Conservation (phyloP, 2,329 filamentous ascomycete genomes). For the Fonsecaea nubica region DNA sequence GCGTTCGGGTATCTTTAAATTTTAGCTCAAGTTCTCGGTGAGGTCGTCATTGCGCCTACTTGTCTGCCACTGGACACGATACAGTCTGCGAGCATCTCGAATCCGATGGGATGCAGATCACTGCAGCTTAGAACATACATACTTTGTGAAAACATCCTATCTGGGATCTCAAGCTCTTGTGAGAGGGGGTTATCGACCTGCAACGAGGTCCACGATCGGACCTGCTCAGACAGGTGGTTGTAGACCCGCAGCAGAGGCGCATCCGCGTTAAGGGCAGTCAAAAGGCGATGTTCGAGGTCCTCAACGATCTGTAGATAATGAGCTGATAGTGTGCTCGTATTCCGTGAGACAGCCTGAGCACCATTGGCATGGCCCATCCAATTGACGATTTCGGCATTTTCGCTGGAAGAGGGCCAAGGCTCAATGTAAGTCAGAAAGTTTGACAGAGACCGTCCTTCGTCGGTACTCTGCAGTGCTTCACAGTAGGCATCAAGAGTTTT, state of each 20-base stretch:
- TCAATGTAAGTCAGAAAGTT: slow-evolving; percentile 5
- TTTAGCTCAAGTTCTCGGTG: neutral
- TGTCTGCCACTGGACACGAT: neutral
- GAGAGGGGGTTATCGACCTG: neutral
- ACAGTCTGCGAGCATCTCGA: neutral
- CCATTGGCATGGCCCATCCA: neutral
- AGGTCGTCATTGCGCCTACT: neutral
- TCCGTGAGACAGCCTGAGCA: neutral
- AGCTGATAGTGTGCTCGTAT: neutral
- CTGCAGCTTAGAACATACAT: slow-evolving; percentile 8
- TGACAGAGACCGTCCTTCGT: neutral
- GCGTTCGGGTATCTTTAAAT: neutral
- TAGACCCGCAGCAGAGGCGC: neutral
- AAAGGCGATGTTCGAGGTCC: neutral
- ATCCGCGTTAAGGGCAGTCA: neutral
- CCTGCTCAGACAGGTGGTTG: slow-evolving; percentile 1
- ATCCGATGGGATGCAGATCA: slow-evolving; percentile 13
- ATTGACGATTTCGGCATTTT: neutral
- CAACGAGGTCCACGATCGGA: neutral
- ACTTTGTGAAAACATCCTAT: neutral
- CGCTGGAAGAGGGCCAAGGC: neutral
- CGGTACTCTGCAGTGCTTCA: neutral
- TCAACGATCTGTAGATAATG: neutral
- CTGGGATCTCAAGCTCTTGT: neutral
- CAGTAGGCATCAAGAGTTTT: slow-evolving; percentile 1